Conservation (phyloP, 148 eudicot genomes). For the Cornus kousa region DNA sequence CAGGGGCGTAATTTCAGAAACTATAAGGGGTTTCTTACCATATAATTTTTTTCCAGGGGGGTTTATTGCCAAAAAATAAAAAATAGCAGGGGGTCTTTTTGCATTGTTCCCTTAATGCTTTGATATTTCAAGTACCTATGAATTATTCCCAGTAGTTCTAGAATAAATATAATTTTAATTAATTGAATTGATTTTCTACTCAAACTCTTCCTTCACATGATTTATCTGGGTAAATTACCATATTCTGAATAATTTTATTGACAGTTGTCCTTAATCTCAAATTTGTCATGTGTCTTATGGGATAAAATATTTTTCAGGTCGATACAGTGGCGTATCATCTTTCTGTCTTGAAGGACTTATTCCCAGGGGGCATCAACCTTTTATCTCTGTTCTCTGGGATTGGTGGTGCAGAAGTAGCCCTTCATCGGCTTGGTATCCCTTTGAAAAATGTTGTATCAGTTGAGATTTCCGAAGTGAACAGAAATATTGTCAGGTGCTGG, state of each 20-base stretch:
- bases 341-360: conserved; percentile 34
- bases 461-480: conserved; percentile 22
- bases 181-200: too few relatives aligned
- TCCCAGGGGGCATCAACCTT: conserved; percentile 36
- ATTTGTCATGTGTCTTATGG: not conserved
- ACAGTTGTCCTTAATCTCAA: not conserved
- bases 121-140: too few relatives aligned
- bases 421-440: conserved; percentile 35
- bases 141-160: too few relatives aligned
- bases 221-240: too few relatives aligned
- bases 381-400: conserved; percentile 51
- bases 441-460: conserved; percentile 41
- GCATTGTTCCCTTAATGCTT: too few relatives aligned
- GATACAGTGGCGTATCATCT: conserved; percentile 88
- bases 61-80: too few relatives aligned
- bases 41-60: too few relatives aligned
- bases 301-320: conserved; percentile 39
- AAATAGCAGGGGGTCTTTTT: too few relatives aligned
- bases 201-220: not conserved
- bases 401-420: conserved; percentile 50
- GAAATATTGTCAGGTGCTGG: conserved; percentile 24
- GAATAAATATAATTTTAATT: too few relatives aligned
- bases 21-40: too few relatives aligned
- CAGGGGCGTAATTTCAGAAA: too few relatives aligned
- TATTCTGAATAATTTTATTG: not conserved